Conservation (phyloP, 2,329 filamentous ascomycete genomes). For the Fusarium napiforme region DNA sequence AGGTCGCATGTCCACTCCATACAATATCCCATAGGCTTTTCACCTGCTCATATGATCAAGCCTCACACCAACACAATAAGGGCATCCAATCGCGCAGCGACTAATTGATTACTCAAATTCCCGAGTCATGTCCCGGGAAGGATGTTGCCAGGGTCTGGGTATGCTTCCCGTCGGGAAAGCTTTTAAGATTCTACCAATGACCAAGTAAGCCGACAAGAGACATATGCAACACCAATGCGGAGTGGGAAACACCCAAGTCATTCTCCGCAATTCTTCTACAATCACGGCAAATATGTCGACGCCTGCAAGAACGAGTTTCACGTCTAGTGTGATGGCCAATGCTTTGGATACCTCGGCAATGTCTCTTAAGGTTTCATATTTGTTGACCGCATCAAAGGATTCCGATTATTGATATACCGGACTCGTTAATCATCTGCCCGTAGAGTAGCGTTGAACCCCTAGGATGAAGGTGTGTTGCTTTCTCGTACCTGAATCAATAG, state of each 20-base stretch:
- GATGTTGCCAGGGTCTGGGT: neutral
- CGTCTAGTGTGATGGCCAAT: neutral
- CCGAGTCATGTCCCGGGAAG: neutral
- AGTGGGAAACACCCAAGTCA: neutral
- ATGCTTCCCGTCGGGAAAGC: neutral
- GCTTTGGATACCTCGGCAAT: neutral
- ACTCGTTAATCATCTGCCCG: neutral
- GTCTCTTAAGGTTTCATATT: rapidly evolving
- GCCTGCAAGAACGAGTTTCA: neutral
- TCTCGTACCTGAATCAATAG: neutral
- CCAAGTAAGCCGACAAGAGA: too few species aligned
- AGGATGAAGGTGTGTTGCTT: neutral
- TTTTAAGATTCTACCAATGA: neutral
- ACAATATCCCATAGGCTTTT: neutral
- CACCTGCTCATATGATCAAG: neutral
- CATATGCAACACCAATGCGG: neutral
- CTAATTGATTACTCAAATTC: neutral
- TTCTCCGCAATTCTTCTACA: neutral
- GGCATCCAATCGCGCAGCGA: neutral
- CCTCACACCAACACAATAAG: neutral
- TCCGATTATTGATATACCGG: neutral
- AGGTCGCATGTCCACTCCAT: neutral
- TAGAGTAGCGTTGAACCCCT: neutral
- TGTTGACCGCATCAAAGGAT: neutral
- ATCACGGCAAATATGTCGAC: neutral